Percentiles rank a stretch among this genome's conserved stretches.
phyloP scores from a whole-genome alignment of 257 asterid genomes.

The Solanum commersonii region DNA sequence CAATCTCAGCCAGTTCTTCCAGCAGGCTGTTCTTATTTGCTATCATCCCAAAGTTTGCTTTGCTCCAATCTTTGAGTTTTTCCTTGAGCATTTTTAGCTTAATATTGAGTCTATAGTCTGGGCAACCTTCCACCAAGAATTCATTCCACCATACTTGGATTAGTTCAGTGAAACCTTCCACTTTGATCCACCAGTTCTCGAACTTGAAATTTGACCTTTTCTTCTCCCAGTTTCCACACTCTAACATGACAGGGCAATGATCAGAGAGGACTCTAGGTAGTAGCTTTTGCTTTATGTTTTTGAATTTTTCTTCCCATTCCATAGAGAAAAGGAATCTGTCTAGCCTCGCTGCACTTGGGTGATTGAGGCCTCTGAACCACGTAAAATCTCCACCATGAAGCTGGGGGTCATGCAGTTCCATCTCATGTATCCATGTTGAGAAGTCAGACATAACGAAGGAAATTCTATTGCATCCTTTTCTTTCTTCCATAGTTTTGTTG shows the following conservation, averaged over 20 bases:
- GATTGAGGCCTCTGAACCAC: not conserved
- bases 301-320: not conserved
- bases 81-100: not conserved
- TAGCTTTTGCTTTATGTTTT: not conserved
- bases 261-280: not conserved
- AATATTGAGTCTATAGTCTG: not conserved
- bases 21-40: not conserved
- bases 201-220: not conserved
- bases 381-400: not conserved
- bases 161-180: not conserved
- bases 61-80: no score
- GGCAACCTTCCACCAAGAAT: not conserved
- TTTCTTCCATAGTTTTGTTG: not conserved
- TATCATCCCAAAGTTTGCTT: no score
- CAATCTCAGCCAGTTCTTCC: not conserved
- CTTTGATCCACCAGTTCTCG: not conserved
- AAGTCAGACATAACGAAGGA: not conserved
- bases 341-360: not conserved
- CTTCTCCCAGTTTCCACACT: not conserved
- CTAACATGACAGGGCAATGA: not conserved
- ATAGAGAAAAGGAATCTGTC: not conserved
- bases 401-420: not conserved
- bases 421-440: not conserved
- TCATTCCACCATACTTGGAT: not conserved
- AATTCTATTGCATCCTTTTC: not conserved